Base-by-base conservation (phyloP, 768 basidiomycete genomes). In the Saitozyma sp. region DNA sequence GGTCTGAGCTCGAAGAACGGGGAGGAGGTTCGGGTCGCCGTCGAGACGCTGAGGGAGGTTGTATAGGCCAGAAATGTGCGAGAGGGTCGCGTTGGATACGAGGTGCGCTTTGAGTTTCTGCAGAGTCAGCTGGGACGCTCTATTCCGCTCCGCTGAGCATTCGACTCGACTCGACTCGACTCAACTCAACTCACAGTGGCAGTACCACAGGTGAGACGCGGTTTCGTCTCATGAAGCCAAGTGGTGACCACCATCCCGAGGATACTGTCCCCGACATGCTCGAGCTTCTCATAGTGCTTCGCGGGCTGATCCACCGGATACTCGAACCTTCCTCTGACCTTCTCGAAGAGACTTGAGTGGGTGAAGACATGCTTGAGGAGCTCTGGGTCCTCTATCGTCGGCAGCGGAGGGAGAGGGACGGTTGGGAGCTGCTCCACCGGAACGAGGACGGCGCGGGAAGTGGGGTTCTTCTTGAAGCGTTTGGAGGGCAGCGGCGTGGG, bases 41-140 rank as follows among this genome's bases (percentile, higher is more conserved):
- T 56, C 61, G 13, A 77, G 67, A 16, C 68, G 54, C 45, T 66
- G 63, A 20, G 75, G 75, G 42, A 77, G 58, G 41, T 69, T 69
- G 64, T 75, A 77, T n/a, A 75, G 56, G 7, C 69, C 69, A 8
- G 75, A 77, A 1, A 77, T 10, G 43, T 77, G 75, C 2, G 75
- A 73, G 6, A 77, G 60, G 16, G 75, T 77, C 6, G 71, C 64
- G 54, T 77, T 77, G 14, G 73, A 75, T 16, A 77, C 75, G 10
- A 77, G 57, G 54, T 72, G 71, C 8, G 75, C 66, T 63, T 77
- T 77, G 64, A 77, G 75, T 70, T 75, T 73, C 75, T 77, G 59
- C 9, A 13, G 54, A 20, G 46, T 51, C 42, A 59, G 56, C 52
- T 3, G 4, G 16, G 17, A 58, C 11, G 16, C 58, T 51, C 9